These are phyloP conservation scores for Thielaviopsis cerberus DNA, from an alignment of 2,329 filamentous ascomycete species.

Conservation along the genomic window DNA sequence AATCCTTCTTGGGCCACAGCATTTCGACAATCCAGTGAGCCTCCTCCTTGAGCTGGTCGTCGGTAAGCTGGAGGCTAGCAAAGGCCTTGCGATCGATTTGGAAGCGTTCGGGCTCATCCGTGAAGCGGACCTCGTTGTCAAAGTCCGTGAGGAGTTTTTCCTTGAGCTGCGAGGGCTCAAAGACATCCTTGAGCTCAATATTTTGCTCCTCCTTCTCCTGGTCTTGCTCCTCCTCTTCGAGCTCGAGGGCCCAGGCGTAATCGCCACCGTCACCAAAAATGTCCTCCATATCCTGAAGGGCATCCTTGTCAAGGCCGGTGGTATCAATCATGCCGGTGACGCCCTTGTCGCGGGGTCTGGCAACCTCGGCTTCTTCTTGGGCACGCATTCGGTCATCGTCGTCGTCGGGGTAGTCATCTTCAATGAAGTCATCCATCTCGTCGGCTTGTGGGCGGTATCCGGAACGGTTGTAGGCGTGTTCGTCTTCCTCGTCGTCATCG, in stretches of 20 bases:
- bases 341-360: conserved; percentile 55
- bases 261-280: conserved; percentile 94
- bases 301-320: conserved; percentile 74
- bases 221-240: conserved; percentile 73
- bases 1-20: conserved; percentile 71
- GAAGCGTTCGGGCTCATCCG: conserved; percentile 83
- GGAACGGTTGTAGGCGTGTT: conserved; percentile 30
- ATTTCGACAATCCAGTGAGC: conserved; percentile 79
- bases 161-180: conserved; percentile 83
- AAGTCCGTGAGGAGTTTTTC: conserved; percentile 92
- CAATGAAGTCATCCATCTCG: conserved; percentile 90
- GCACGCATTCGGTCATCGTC: conserved; percentile 59
- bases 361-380: conserved; percentile 75
- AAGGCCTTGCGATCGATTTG: conserved; percentile 83
- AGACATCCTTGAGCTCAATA: conserved; percentile 90
- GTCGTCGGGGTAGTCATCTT: conserved; percentile 75
- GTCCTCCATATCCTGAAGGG: conserved; percentile 84
- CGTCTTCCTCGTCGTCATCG: conserved; percentile 66
- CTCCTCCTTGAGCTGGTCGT: conserved; percentile 80
- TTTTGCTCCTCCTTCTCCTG: conserved; percentile 62
- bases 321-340: conserved; percentile 56
- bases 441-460: conserved; percentile 46
- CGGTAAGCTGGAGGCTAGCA: conserved; percentile 58
- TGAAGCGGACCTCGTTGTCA: conserved; percentile 75
- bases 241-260: conserved; percentile 81